Evolutionary conservation across 2,329 filamentous ascomycete genomes (phyloP).

Genomic region (Ceratocystis lukuohia): DNA sequence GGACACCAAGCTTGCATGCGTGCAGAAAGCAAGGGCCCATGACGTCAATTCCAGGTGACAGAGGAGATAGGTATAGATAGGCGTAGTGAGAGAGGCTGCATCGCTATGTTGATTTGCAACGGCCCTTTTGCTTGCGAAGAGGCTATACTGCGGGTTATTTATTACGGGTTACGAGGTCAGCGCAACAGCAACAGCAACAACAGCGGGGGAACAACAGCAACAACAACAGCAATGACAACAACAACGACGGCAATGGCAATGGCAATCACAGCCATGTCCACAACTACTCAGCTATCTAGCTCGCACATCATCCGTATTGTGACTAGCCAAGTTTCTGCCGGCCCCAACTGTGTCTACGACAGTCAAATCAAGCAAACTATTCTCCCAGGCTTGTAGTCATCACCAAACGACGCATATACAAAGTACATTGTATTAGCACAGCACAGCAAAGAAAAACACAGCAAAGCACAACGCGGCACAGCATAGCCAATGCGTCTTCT

Average conservation of each 20-base stretch:
- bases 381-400: no score
- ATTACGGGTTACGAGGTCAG: not conserved
- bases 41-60: not conserved
- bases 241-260: no score
- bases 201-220: not conserved
- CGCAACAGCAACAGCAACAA: not conserved
- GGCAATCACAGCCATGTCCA: no score
- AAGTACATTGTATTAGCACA: no score
- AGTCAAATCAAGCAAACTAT: no score
- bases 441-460: not conserved
- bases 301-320: no score
- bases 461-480: not conserved
- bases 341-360: no score
- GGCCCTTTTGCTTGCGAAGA: no score
- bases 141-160: not conserved
- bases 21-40: constrained; percentile 4
- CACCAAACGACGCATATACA: no score
- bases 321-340: no score
- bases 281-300: no score
- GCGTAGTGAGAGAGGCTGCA: not conserved
- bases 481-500: not conserved
- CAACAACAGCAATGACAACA: no score
- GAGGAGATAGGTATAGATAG: not conserved
- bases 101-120: not conserved
- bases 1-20: not conserved